Base-by-base conservation (phyloP, 2,329 filamentous ascomycete genomes). In the Aspergillus amoenus region DNA sequence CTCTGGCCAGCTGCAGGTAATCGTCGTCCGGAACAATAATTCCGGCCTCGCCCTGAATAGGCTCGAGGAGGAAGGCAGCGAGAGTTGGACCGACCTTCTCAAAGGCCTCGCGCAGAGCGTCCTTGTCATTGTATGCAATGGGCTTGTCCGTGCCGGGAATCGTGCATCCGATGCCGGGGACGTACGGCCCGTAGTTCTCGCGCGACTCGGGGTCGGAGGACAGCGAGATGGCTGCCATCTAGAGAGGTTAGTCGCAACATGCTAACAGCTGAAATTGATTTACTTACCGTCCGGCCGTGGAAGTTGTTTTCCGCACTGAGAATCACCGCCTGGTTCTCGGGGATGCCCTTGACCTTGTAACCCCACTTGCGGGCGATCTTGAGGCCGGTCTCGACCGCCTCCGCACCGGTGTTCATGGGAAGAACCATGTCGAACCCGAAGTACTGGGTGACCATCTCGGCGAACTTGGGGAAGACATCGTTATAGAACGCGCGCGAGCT, bases 341-440 rank as follows among this genome's bases (percentile, higher is more conserved):
- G 87, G 61, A 97, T 93, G 21, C 88, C 87, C 83, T 97, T 97
- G 73, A 90, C 87, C 79, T 96, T 97, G 83, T 97, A 97, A 5
- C 92, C 93, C 93, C 93, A 97, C 78, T 97, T 97, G 64, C 93
- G 84, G 58, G 93, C 93, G 77, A 97, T 87, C 83, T 97, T 97
- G 78, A 97, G 87, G 12, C 89, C 93, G 0, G 93, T 97, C 82
- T 97, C 93, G 37, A 96, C 92, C 8, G 93, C 93, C 78, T 97
- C 93, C 21, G 93, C 93, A 58, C 93, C 93, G 2, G 93, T 97
- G 81, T 97, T 97, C 93, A 97, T 97, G 64, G 93, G 93, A 74
- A 97, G 78, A 34, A 96, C 91, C 93, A 97, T 97, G 76, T 97
- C 93, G 73, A 95, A 97, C 61, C 91, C 92, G 74, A 97, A 96